Percentiles rank a stretch among this genome's conserved stretches.
Evolutionary conservation across 192 early-diverging fungal genomes (phyloP).

Genomic region (Coemansia sp.): DNA sequence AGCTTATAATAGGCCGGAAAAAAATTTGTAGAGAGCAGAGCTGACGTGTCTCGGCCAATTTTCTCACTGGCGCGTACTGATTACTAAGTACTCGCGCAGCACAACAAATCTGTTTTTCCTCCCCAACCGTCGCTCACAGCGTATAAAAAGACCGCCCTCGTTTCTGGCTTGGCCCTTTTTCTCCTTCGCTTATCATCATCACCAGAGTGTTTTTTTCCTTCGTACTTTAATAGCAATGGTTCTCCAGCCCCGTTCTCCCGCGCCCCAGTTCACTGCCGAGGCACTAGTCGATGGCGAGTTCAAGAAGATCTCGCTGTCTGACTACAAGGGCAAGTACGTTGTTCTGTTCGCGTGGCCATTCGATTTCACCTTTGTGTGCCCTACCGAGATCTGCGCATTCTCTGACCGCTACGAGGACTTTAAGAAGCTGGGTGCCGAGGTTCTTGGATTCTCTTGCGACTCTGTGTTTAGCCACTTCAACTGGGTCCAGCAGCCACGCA

Average conservation of each 20-base stretch:
- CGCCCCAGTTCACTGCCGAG: conserved; percentile 64
- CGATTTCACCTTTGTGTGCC: conserved; percentile 90
- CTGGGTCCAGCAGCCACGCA: conserved; percentile 81
- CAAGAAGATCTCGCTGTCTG: conserved; percentile 61
- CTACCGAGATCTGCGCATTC: conserved; percentile 93
- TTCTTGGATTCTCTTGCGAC: conserved; percentile 71
- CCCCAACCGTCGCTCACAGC: neutral
- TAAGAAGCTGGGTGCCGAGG: conserved; percentile 71
- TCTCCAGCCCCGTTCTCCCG: conserved; percentile 52
- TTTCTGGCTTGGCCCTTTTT: neutral
- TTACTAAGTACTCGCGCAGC: neutral
- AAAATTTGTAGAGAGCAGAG: neutral
- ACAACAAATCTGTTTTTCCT: neutral
- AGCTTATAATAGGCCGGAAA: neutral
- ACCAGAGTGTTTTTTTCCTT: neutral
- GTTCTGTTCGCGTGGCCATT: conserved; percentile 90
- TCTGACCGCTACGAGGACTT: conserved; percentile 83
- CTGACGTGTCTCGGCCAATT: neutral
- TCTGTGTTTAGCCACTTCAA: conserved; percentile 83
- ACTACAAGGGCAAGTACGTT: conserved; percentile 72
- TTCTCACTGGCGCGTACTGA: neutral
- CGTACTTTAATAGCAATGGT: conserved; percentile 24
- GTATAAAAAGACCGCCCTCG: neutral
- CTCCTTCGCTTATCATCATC: neutral
- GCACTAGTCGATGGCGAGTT: conserved; percentile 69